Conservation (phyloP, 2,329 filamentous ascomycete genomes). For the Davidsoniella neocaledoniae region DNA sequence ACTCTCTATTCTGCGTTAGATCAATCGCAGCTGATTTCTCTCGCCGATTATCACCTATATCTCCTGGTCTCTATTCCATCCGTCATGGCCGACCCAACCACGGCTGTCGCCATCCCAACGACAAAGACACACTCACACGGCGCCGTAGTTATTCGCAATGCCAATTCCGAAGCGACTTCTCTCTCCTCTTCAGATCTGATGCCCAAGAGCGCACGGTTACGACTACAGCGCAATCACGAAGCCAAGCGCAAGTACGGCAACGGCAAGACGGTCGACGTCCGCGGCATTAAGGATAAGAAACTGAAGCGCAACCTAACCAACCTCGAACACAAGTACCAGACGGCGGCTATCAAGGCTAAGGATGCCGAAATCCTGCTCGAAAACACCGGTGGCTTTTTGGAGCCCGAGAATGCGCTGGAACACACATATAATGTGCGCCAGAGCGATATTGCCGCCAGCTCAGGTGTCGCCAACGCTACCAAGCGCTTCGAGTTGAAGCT, state of each 20-base stretch:
- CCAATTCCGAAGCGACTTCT: neutral
- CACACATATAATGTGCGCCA: constrained; percentile 85
- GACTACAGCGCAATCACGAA: constrained; percentile 35
- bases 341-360: constrained; percentile 69
- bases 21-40: neutral
- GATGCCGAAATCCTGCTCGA: constrained; percentile 91
- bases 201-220: constrained; percentile 33
- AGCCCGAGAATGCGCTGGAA: constrained; percentile 77
- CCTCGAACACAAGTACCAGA: constrained; percentile 68
- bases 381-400: constrained; percentile 68
- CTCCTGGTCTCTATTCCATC: neutral
- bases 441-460: constrained; percentile 59
- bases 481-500: constrained; percentile 85
- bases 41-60: neutral
- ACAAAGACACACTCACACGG: constrained; percentile 8
- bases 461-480: constrained; percentile 71
- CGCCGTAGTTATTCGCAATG: neutral
- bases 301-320: constrained; percentile 61
- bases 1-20: neutral
- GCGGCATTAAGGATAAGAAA: constrained; percentile 74
- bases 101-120: constrained; percentile 2
- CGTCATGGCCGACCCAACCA: constrained; percentile 8
- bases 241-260: constrained; percentile 71
- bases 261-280: constrained; percentile 56
- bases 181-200: constrained; percentile 24